phyloP scores from a whole-genome alignment of 192 early-diverging fungal genomes.

The Lunasporangiospora selenospora region DNA sequence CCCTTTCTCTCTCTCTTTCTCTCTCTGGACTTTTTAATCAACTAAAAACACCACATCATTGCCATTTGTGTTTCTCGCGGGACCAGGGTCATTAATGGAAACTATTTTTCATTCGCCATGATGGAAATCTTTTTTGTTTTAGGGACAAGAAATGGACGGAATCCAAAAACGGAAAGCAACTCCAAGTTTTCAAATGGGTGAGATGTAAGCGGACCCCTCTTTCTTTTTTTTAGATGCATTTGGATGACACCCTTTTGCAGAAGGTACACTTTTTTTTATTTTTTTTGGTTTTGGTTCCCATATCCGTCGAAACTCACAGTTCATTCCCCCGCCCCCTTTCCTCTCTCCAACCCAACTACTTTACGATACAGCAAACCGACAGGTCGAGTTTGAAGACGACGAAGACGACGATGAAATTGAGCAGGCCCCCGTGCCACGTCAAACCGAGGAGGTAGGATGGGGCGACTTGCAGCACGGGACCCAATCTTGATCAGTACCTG shows the following conservation, averaged over 20 bases:
- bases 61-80: background rate
- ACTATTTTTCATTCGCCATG: background rate
- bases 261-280: background rate
- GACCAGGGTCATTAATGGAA: background rate
- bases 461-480: too few species aligned
- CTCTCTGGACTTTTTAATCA: background rate
- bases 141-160: slow-evolving; percentile 56
- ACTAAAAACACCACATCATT: background rate
- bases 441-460: slow-evolving; percentile 23
- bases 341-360: background rate
- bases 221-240: background rate
- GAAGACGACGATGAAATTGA: slow-evolving; percentile 49
- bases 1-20: background rate
- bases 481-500: too few species aligned
- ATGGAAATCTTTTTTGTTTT: background rate
- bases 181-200: slow-evolving; percentile 52
- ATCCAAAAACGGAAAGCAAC: slow-evolving; percentile 41
- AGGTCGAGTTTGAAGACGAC: slow-evolving; percentile 51
- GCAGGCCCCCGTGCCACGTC: slow-evolving; percentile 24
- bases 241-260: background rate
- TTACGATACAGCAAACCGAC: slow-evolving; percentile 51
- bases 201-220: slow-evolving; percentile 34
- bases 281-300: too few species aligned
- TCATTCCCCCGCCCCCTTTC: too few species aligned
- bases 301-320: too few species aligned